A percentile compares a stretch with the other conserved stretches of the same genome.
Evolutionary conservation across 805 yeast genomes (phyloP).

Genomic region (Jamesozyma spencerorum): DNA sequence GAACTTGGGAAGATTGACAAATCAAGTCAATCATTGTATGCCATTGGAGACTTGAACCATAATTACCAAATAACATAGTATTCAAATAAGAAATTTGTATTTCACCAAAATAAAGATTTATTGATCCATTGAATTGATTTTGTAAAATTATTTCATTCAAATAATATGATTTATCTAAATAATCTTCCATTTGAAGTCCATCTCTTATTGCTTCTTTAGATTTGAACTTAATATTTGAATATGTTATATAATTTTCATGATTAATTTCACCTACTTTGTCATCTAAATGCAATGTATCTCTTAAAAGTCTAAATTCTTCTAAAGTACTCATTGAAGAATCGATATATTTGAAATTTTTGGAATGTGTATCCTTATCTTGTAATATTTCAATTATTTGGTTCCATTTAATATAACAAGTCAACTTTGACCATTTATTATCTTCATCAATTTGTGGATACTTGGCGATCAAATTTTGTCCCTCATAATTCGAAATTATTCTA

Average conservation of each 20-base stretch:
- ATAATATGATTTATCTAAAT: conserved; percentile 56
- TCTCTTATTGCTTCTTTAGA: conserved; percentile 23
- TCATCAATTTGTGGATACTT: conserved; percentile 19
- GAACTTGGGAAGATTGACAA: conserved; percentile 11
- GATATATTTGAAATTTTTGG: conserved; percentile 14
- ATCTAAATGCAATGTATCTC: conserved; percentile 7
- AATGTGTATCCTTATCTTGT: no score
- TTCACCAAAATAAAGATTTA: conserved; percentile 40
- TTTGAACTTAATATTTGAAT: conserved; percentile 23
- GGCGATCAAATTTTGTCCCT: conserved; percentile 11
- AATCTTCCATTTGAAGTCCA: conserved; percentile 40
- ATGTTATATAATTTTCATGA: conserved; percentile 11
- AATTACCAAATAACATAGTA: conserved; percentile 48
- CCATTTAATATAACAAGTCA: conserved; percentile 12
- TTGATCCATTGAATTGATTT: conserved; percentile 14
- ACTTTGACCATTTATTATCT: conserved; percentile 12
- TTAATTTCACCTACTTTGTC: not conserved
- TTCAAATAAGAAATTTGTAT: conserved; percentile 43
- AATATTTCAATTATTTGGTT: conserved; percentile 6
- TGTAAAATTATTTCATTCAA: conserved; percentile 30
- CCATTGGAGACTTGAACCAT: conserved; percentile 61
- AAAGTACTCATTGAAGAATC: conserved; percentile 25
- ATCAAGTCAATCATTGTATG: conserved; percentile 38
- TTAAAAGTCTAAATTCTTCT: conserved; percentile 18
- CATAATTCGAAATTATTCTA: conserved; percentile 3